Base-by-base conservation (phyloP, 108 stramenopile genomes). In the Schizochytrium sp. region DNA sequence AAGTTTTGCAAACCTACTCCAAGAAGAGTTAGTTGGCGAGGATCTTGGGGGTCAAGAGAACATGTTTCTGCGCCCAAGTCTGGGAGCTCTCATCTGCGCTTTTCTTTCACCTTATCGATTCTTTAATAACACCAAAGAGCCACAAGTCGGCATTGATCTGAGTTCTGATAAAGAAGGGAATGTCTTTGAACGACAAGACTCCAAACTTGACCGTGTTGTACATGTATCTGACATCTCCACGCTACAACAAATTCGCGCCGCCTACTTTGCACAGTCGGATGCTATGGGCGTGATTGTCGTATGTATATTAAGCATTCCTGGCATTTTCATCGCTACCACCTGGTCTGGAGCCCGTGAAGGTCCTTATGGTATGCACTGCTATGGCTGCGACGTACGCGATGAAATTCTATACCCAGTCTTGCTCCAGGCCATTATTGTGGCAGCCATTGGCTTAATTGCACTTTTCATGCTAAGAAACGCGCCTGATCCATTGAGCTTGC, bases 251-350 rank as follows among this genome's bases (percentile, higher is more conserved):
- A 69, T 69, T 69, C 64, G 64, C 28, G 64, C 64, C 15, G 64
- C 64, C 15, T 69, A 69, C 64, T 69, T 69, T 69, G 64, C 64
- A 44, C 64, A 83, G 47, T 83, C 76, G 3, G 76, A 55, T n/a
- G 76, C 53, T 38, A 83, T 83, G 76, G 50, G 76, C 55, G 5
- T 55, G 10, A n/a, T 49, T 3, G 47, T 83, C 28, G 5, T 50
- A 55, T 12, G 28, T 5, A 55, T 55, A 10, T 49, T 83, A n/a
- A 83, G 47, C 76, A 50, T 28, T 5, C 76, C 47, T 50, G 5
- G 15, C 47, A 5, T 55, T 47, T 53, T 49, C 76, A 55, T 83
- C 28, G 76, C 47, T 1, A 40, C 28, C 3, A 53, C 40, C 45
- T 53, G 53, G 45, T 49, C 53, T 1, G 76, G 53, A 10, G n/a